Percentiles rank a stretch among this genome's conserved stretches.
These are phyloP conservation scores for Cetraspora pellucida DNA, from an alignment of 192 early-diverging fungal genomes.

Conservation along the genomic window DNA sequence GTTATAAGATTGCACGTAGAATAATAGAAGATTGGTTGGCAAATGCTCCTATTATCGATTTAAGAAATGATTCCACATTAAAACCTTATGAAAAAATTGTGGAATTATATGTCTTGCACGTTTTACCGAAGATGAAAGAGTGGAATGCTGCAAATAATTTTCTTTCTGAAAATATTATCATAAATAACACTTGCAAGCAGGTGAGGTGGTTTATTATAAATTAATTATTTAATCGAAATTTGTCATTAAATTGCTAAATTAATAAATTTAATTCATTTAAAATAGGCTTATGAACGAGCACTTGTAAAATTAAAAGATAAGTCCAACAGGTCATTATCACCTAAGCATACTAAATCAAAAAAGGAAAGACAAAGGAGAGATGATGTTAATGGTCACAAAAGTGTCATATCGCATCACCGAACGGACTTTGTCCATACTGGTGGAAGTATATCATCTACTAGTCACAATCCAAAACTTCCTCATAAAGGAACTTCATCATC, in stretches of 20 bases:
- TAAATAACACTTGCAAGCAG: slow-evolving; percentile 42
- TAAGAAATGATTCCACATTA: slow-evolving; percentile 42
- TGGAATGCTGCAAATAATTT: slow-evolving; percentile 44
- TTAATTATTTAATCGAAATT: not conserved
- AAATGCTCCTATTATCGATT: slow-evolving; percentile 1
- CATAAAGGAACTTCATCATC: not conserved
- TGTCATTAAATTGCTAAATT: not conserved
- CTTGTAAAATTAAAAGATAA: slow-evolving; percentile 24
- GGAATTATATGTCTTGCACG: slow-evolving; percentile 46
- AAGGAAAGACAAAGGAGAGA: not conserved
- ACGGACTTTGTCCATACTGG: not conserved
- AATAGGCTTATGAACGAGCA: slow-evolving; percentile 11
- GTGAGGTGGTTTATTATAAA: slow-evolving; percentile 17
- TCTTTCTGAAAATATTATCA: slow-evolving; percentile 40
- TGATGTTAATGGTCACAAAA: not conserved
- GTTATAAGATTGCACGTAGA: not conserved
- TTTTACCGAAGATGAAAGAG: slow-evolving; percentile 44
- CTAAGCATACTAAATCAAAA: not conserved
- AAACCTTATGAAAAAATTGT: slow-evolving; percentile 47
- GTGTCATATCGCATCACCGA: not conserved
- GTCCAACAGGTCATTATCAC: not conserved
- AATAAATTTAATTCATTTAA: not conserved
- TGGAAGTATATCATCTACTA: not conserved
- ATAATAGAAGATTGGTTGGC: slow-evolving; percentile 28
- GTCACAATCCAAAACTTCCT: not conserved